These are phyloP conservation scores for Colletotrichum spinosum DNA, from an alignment of 2,329 filamentous ascomycete species.

Conservation along the genomic window DNA sequence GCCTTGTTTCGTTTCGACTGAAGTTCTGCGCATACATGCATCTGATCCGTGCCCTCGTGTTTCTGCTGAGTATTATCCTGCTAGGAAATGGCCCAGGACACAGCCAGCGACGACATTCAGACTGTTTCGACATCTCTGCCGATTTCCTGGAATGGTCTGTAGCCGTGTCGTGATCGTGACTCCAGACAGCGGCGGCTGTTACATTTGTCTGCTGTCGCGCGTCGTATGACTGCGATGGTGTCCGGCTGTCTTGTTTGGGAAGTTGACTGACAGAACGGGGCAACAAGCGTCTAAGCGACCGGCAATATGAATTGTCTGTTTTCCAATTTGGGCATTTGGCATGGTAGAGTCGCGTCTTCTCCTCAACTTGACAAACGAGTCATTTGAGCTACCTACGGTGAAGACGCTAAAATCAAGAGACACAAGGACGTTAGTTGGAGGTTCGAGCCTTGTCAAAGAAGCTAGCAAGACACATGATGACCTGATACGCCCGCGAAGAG, in stretches of 20 bases:
- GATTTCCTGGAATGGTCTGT: conserved; percentile 13
- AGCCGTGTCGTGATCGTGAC: conserved; percentile 8
- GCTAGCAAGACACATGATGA: conserved; percentile 15
- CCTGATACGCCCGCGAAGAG: conserved; percentile 19
- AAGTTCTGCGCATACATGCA: conserved; percentile 23
- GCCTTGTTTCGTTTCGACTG: conserved; percentile 31
- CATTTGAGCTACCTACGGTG: conserved; percentile 8
- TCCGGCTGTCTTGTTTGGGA: conserved; percentile 26
- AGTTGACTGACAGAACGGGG: conserved; percentile 19
- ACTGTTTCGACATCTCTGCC: conserved; percentile 28
- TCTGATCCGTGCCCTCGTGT: conserved; percentile 22
- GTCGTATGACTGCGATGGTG: conserved; percentile 16
- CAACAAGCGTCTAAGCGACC: conserved; percentile 22
- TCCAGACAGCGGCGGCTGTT: conserved; percentile 25
- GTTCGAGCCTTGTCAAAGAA: conserved; percentile 11
- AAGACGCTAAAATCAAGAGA: background rate
- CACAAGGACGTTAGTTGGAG: background rate
- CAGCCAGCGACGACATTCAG: conserved; percentile 5
- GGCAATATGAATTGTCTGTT: background rate
- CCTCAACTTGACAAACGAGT: background rate
- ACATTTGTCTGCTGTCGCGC: conserved; percentile 22
- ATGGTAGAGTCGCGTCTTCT: background rate
- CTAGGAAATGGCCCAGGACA: conserved; percentile 11
- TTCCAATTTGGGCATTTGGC: conserved; percentile 10
- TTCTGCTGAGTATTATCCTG: conserved; percentile 13